phyloP scores from a whole-genome alignment of 1,284 basidiomycete genomes.

The Cutaneotrichosporon cavernicola region DNA sequence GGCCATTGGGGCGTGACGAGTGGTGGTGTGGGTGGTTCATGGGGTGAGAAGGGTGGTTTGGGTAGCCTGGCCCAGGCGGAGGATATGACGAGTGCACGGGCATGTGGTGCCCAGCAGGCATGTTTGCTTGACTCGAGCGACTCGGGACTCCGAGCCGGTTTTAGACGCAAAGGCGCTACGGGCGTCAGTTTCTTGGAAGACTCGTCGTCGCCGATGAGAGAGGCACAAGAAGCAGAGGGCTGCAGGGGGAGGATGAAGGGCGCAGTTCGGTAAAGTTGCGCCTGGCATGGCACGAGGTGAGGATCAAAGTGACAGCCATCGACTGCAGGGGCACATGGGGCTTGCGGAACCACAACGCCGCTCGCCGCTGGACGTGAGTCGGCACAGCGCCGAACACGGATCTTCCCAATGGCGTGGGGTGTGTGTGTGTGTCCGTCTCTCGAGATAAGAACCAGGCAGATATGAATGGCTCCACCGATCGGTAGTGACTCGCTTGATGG shows the following conservation, averaged over 20 bases:
- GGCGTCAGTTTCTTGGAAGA: not conserved
- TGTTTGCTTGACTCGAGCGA: slow-evolving; percentile 10
- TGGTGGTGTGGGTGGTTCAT: slow-evolving; percentile 31
- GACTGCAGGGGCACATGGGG: not conserved
- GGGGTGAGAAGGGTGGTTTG: slow-evolving; percentile 23
- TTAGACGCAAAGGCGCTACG: not conserved
- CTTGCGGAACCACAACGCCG: not conserved
- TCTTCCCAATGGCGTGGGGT: not conserved
- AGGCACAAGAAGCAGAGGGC: not conserved
- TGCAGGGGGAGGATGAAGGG: too few species aligned
- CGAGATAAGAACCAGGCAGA: not conserved
- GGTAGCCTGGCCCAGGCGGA: slow-evolving; percentile 23
- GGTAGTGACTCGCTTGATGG: not conserved
- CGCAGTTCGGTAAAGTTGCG: not conserved
- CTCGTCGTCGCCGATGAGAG: not conserved
- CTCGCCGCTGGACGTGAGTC: not conserved
- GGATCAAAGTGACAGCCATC: not conserved
- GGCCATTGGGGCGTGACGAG: slow-evolving; percentile 35
- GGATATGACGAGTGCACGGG: slow-evolving; percentile 27
- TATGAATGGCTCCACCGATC: not conserved
- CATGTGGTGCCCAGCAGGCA: slow-evolving; percentile 26
- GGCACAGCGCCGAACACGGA: not conserved
- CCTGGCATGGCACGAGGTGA: not conserved
- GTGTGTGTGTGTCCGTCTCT: not conserved
- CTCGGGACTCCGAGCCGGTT: not conserved